Evolutionary conservation across 768 basidiomycete genomes (phyloP).

Genomic region (Pleurotus cornucopiae): DNA sequence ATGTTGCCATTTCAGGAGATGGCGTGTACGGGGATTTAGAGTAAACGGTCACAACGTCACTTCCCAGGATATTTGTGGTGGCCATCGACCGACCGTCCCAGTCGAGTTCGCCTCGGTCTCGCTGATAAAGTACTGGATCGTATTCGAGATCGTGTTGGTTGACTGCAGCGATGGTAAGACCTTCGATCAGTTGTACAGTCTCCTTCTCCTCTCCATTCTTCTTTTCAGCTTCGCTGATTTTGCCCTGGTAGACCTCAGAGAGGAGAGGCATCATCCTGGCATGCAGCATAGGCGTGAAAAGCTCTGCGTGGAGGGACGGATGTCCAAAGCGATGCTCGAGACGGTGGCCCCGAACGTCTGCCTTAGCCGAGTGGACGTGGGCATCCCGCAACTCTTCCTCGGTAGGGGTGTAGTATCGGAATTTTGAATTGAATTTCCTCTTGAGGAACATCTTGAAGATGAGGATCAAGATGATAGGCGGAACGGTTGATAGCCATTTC

Average conservation of each 20-base stretch:
- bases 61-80: slow-evolving; percentile 40
- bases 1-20: not conserved
- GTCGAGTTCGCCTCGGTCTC: slow-evolving; percentile 61
- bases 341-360: slow-evolving; percentile 54
- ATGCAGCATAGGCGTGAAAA: slow-evolving; percentile 70
- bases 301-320: slow-evolving; percentile 67
- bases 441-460: slow-evolving; percentile 72
- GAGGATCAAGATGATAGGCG: slow-evolving; percentile 62
- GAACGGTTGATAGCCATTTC: slow-evolving; percentile 63
- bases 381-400: slow-evolving; percentile 57
- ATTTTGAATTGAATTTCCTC: slow-evolving; percentile 52
- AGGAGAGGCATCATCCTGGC: slow-evolving; percentile 61
- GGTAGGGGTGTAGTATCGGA: slow-evolving; percentile 69
- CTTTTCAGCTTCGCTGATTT: slow-evolving; percentile 35
- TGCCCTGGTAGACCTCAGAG: slow-evolving; percentile 55
- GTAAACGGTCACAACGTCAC: slow-evolving; percentile 36
- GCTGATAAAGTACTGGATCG: slow-evolving; percentile 50
- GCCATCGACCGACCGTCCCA: slow-evolving; percentile 59
- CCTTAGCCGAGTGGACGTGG: slow-evolving; percentile 57
- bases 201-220: slow-evolving; percentile 47
- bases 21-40: slow-evolving; percentile 26
- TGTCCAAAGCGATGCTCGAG: slow-evolving; percentile 81
- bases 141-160: slow-evolving; percentile 53
- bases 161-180: slow-evolving; percentile 54
- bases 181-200: slow-evolving; percentile 48